Conservation (phyloP, 2,329 filamentous ascomycete genomes). For the Metarhizium album region DNA sequence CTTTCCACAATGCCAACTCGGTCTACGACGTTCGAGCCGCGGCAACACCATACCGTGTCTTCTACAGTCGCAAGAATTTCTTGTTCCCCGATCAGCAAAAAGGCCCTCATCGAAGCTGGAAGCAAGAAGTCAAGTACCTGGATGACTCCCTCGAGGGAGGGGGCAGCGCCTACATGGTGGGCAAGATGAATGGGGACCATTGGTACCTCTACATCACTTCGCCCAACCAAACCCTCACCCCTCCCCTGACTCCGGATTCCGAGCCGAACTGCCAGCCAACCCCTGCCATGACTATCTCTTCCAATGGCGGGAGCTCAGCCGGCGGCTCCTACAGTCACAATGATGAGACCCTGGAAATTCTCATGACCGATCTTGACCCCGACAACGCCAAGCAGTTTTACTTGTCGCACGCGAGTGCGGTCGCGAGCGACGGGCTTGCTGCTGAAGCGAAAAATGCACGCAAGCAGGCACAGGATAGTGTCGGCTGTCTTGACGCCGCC, state of each 20-base stretch:
- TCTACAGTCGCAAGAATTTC: constrained; percentile 99
- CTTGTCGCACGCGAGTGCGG: constrained; percentile 66
- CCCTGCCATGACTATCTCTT: constrained; percentile 40
- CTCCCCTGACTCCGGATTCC: constrained; percentile 64
- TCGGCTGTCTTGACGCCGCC: constrained; percentile 44
- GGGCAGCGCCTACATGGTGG: constrained; percentile 97
- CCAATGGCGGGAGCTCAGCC: constrained; percentile 30
- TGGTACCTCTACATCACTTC: constrained; percentile 98
- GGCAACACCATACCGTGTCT: constrained; percentile 87
- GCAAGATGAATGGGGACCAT: constrained; percentile 99
- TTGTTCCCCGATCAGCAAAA: constrained; percentile 89
- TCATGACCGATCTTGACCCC: constrained; percentile 62
- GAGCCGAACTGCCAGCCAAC: constrained; percentile 27
- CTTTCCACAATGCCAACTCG: constrained; percentile 59
- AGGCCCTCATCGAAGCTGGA: constrained; percentile 94
- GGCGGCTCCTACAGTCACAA: constrained; percentile 33
- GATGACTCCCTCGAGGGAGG: constrained; percentile 86
- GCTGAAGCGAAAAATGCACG: constrained; percentile 55
- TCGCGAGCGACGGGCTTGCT: constrained; percentile 72
- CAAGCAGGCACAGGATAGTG: constrained; percentile 45
- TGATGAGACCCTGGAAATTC: constrained; percentile 67
- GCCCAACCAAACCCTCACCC: constrained; percentile 68
- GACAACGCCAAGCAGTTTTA: constrained; percentile 64
- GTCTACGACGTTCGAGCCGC: constrained; percentile 59
- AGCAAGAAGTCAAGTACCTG: constrained; percentile 84